These are phyloP conservation scores for Hordeum pubiflorum DNA, from an alignment of 202 grass and related monocot species.

Conservation along the genomic window DNA sequence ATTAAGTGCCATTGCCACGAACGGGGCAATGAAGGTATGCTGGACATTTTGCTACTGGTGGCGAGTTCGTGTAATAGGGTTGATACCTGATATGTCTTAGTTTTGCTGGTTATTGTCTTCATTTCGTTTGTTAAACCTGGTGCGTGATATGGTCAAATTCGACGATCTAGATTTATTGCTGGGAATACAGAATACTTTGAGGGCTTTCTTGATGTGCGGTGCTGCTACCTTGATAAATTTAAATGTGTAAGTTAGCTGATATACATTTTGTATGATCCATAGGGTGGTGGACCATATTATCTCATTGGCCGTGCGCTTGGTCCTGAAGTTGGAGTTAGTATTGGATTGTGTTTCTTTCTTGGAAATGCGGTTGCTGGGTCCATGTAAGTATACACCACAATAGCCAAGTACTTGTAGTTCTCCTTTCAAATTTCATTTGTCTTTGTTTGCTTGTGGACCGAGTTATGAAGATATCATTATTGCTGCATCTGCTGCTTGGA, in stretches of 20 bases:
- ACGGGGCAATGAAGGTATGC: conserved; percentile 98
- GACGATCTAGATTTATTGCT: neutral
- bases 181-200: conserved; percentile 4
- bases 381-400: conserved; percentile 55
- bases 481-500: conserved; percentile 4
- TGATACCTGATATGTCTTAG: neutral
- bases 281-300: conserved; percentile 99
- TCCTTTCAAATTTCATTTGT: neutral
- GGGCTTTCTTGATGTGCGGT: neutral
- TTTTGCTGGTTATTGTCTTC: conserved; percentile 6
- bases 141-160: neutral
- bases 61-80: neutral
- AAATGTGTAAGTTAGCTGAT: neutral
- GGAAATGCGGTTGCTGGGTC: conserved; percentile 97
- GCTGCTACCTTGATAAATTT: neutral
- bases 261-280: conserved; percentile 25
- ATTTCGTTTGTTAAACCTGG: conserved; percentile 3
- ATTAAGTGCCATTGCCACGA: conserved; percentile 97
- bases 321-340: conserved; percentile 99
- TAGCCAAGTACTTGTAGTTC: conserved; percentile 7
- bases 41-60: neutral
- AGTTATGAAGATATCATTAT: neutral
- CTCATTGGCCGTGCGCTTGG: conserved; percentile 96
- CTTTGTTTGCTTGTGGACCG: neutral
- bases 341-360: conserved; percentile 98